Evolutionary conservation across 768 basidiomycete species (phyloP).

Genomic region (Cystofilobasidium ferigula): DNA sequence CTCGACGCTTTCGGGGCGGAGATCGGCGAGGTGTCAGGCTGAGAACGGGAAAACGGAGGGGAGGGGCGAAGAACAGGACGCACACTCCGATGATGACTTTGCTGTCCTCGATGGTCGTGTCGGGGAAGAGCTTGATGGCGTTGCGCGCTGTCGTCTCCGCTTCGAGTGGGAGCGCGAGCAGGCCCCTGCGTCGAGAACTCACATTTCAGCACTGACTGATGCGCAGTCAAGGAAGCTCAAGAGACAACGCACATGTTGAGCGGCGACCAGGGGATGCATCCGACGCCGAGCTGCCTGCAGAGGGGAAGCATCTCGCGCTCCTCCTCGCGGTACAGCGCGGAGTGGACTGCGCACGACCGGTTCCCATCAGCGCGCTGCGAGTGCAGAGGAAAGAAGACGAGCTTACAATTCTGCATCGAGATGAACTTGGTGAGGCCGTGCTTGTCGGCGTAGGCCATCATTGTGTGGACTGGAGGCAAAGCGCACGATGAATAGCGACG

Average conservation of each 20-base stretch:
- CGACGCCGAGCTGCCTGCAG: slow-evolving; percentile 44
- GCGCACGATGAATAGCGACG: too few species aligned
- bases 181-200: background rate
- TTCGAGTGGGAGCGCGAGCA: background rate
- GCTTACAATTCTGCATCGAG: slow-evolving; percentile 54
- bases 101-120: background rate
- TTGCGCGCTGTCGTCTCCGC: background rate
- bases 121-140: background rate
- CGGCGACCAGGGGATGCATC: slow-evolving; percentile 46
- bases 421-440: slow-evolving; percentile 55
- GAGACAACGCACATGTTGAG: background rate
- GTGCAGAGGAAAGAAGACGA: background rate
- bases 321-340: slow-evolving; percentile 54
- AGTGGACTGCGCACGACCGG: slow-evolving; percentile 38
- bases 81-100: background rate
- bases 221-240: background rate
- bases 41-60: slow-evolving; percentile 19
- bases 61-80: background rate
- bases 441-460: slow-evolving; percentile 47
- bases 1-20: slow-evolving; percentile 42
- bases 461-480: slow-evolving; percentile 6
- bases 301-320: slow-evolving; percentile 38
- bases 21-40: slow-evolving; percentile 25
- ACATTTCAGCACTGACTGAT: background rate
- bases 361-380: too few species aligned